A percentile compares a stretch with the other conserved stretches of the same genome.
Evolutionary conservation across 345 rosid species (phyloP).

Genomic region (Eucalyptus tenuipes): DNA sequence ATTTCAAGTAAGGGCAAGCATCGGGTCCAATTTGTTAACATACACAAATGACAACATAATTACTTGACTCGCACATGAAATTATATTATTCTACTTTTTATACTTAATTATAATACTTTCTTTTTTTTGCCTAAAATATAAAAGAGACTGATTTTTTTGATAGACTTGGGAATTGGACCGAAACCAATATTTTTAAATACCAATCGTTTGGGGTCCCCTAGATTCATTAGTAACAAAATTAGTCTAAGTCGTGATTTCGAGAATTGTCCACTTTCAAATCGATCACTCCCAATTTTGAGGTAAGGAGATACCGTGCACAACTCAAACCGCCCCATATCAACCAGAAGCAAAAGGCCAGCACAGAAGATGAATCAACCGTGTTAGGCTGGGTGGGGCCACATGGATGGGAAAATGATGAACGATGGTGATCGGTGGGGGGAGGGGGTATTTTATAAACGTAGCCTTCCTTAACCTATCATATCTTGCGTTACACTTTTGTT

Average conservation of each 20-base stretch:
- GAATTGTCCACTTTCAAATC: not conserved
- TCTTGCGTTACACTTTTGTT: constrained; percentile 23
- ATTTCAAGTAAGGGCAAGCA: not conserved
- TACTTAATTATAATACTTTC: too few species aligned
- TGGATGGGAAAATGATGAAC: not conserved
- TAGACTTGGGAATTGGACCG: not conserved
- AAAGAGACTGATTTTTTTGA: not conserved
- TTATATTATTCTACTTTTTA: not conserved
- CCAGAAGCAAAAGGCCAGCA: not conserved
- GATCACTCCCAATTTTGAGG: not conserved
- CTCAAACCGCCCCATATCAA: not conserved
- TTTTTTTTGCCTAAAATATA: not conserved
- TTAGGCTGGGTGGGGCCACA: not conserved
- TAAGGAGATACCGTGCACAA: not conserved
- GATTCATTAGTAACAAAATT: too few species aligned
- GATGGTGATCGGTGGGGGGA: not conserved
- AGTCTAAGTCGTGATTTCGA: too few species aligned
- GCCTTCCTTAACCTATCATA: not conserved
- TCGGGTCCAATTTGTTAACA: not conserved
- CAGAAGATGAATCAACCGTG: not conserved
- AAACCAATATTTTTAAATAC: not conserved
- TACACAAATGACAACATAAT: not conserved
- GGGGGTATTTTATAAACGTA: not conserved
- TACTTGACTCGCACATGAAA: not conserved
- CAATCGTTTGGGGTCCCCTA: not conserved